Base-by-base conservation (phyloP, 1,284 basidiomycete species). In the Cryptococcus deneoformans region DNA sequence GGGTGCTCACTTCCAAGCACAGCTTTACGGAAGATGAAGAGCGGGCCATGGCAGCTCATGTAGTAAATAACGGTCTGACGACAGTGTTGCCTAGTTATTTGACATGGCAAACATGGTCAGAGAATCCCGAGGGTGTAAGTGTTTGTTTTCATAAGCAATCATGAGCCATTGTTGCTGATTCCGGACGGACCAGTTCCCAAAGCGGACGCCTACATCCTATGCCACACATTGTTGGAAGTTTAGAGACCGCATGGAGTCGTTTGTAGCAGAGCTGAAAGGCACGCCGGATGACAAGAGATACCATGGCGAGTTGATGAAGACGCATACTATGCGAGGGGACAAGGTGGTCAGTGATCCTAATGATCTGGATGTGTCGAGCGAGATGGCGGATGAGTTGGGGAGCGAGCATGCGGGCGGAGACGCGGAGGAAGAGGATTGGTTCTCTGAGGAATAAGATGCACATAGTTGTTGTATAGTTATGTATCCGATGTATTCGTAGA, bases 31-130 rank as follows among this genome's bases (percentile, higher is more conserved):
- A 61, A 29, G 56, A 58, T 46, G 52, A 53, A 38, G 47, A 53
- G 16, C 50, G 9, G 43, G 48, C 50, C 10, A 62, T 62, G 61
- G 61, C 55, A 20, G 24, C 29, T 29, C 57, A 57, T 50, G 40
- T 60, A 5, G 42, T 45, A 11, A 16, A 42, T 4, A 47, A 46
- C 34, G 44, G 36, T 12, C 12, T 38, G 43, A 35, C 34, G 9
- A 39, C 39, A 29, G 37, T 43, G n/a, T 46, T 46, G 49, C 45
- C 35, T 35, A 45, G 42, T 38, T 51, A 45, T 52, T 45, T 42
- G 8, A 43, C 29, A 34, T 48, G 51, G 14, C 36, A 43, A 35
- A 51, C 46, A 38, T 61, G 57, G 59, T 38, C 38, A 5, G 50
- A 44, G 9, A 56, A 55, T 47, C 54, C 57, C 20, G 29, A 37